Evolutionary conservation across 1,284 basidiomycete species (phyloP).

Genomic region (Mycena sp.): DNA sequence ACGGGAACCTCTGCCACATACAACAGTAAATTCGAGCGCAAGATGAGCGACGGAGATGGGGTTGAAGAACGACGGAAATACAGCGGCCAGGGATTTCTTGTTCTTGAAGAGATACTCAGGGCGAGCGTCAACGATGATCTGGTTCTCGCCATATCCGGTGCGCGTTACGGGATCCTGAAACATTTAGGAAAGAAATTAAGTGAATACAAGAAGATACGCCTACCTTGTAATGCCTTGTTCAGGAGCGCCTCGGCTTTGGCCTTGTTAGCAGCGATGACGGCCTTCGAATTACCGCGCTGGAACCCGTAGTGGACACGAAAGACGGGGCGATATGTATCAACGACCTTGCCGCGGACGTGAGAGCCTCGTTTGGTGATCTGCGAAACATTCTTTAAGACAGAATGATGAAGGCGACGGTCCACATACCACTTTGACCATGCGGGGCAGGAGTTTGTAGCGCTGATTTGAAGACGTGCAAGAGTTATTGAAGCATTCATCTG

Average conservation of each 20-base stretch:
- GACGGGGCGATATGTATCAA: neutral
- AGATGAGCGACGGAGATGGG: neutral
- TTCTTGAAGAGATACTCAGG: neutral
- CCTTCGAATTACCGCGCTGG: slow-evolving; percentile 1
- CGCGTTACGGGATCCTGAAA: slow-evolving; percentile 2
- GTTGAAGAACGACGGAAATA: slow-evolving; percentile 1
- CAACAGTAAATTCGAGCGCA: slow-evolving; percentile 11
- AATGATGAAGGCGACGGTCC: too few relatives aligned
- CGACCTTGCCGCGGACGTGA: slow-evolving; percentile 11
- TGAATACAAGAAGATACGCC: neutral
- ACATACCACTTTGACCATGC: slow-evolving; percentile 17
- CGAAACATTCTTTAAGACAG: neutral
- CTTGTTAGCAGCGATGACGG: neutral
- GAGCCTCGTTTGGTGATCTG: slow-evolving; percentile 5
- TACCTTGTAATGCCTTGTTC: slow-evolving; percentile 9
- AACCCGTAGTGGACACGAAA: slow-evolving; percentile 3
- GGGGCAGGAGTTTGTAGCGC: too few relatives aligned
- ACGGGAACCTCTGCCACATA: too few relatives aligned
- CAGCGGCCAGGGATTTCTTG: neutral
- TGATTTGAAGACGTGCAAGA: too few relatives aligned
- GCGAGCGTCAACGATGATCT: slow-evolving; percentile 2
- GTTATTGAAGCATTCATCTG: too few relatives aligned
- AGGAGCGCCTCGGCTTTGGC: neutral
- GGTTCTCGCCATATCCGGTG: slow-evolving; percentile 1
- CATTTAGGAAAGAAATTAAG: too few relatives aligned